These are phyloP conservation scores for Tardiomyces blankii DNA, from an alignment of 1,139 yeast species.

Conservation along the genomic window DNA sequence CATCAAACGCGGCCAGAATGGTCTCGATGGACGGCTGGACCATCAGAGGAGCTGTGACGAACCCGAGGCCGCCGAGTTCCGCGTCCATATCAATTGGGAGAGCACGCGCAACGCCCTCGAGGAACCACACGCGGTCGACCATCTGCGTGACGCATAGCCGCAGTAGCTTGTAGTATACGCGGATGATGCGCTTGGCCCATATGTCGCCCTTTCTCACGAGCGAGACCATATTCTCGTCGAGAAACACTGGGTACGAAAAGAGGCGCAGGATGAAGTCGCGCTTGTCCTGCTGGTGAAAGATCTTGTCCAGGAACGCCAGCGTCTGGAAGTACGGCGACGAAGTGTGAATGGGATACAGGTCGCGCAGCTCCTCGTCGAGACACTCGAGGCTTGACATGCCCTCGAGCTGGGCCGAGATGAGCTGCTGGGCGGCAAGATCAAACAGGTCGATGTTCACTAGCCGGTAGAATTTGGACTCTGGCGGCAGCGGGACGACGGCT, in stretches of 20 bases:
- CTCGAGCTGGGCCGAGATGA: slow-evolving; percentile 3
- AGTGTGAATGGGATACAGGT: slow-evolving; percentile 73
- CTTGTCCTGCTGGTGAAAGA: slow-evolving; percentile 66
- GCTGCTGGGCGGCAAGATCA: slow-evolving; percentile 34
- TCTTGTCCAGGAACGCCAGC: slow-evolving; percentile 72
- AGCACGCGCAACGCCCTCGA: slow-evolving; percentile 83
- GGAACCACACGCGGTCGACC: slow-evolving; percentile 87
- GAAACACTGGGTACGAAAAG: slow-evolving; percentile 86
- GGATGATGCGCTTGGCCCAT: slow-evolving; percentile 80
- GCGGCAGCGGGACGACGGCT: slow-evolving; percentile 90
- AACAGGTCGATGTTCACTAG: slow-evolving; percentile 56
- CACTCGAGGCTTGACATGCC: slow-evolving; percentile 48
- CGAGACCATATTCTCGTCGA: slow-evolving; percentile 68
- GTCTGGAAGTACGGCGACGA: slow-evolving; percentile 81
- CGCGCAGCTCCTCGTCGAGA: slow-evolving; percentile 77
- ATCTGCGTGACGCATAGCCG: slow-evolving; percentile 75
- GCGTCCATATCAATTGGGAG: slow-evolving; percentile 33
- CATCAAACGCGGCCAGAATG: slow-evolving; percentile 14
- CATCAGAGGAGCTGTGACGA: slow-evolving; percentile 25
- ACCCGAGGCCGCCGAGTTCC: slow-evolving; percentile 28
- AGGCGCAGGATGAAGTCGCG: slow-evolving; percentile 79
- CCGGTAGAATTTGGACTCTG: slow-evolving; percentile 33
- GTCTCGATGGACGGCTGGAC: slow-evolving; percentile 14
- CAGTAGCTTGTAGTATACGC: slow-evolving; percentile 73
- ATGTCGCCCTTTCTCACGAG: slow-evolving; percentile 74